Conservation (phyloP, 805 yeast genomes). For the Zygosaccharomyces gambellarensis region DNA sequence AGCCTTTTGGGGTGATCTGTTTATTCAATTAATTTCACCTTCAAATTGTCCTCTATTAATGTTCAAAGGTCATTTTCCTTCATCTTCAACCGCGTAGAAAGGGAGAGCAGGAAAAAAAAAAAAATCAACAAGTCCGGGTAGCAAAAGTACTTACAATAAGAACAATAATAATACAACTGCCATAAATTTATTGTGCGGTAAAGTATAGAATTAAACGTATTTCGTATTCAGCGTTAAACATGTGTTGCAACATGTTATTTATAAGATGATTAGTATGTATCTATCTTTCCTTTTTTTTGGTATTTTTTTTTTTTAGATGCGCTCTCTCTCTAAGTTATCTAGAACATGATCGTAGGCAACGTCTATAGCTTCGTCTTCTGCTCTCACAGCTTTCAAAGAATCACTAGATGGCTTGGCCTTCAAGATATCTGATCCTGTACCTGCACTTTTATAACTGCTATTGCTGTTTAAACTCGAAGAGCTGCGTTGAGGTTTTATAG, state of each 20-base stretch:
- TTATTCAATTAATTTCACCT: not conserved
- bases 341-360: slow-evolving; percentile 41
- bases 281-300: not conserved
- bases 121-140: slow-evolving; percentile 1
- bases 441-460: not conserved
- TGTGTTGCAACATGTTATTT: not conserved
- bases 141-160: not conserved
- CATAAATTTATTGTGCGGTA: not conserved
- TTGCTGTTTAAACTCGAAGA: not conserved
- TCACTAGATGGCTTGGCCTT: slow-evolving; percentile 1
- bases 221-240: not conserved
- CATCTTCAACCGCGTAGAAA: not conserved
- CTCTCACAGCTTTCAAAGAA: slow-evolving; percentile 7
- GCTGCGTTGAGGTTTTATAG: not conserved
- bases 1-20: not conserved
- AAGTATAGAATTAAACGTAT: not conserved
- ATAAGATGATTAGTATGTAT: not conserved
- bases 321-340: slow-evolving; percentile 36
- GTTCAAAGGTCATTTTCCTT: not conserved
- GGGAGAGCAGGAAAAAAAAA: slow-evolving; percentile 3
- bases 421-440: not conserved
- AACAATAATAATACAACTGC: not conserved
- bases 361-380: slow-evolving; percentile 31
- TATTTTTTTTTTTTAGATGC: slow-evolving; percentile 4
- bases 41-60: not conserved